Percentiles rank a stretch among this genome's conserved stretches.
Evolutionary conservation across 78 protist species (phyloP).

Genomic region (Chrysochromulina parva): DNA sequence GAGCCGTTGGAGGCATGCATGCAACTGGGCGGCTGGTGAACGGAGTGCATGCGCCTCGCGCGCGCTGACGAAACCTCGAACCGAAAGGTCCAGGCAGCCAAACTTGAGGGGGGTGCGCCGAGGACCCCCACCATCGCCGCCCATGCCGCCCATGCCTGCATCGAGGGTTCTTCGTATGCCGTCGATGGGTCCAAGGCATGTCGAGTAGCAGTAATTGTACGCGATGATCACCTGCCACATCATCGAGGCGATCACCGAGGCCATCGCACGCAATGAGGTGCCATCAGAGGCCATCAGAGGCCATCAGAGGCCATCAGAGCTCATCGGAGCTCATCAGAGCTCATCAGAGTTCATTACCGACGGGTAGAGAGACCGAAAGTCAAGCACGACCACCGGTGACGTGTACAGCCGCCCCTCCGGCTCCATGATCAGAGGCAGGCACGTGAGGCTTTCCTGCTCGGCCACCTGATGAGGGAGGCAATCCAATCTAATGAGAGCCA

Average conservation of each 20-base stretch:
- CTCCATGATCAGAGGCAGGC: conserved; percentile 90
- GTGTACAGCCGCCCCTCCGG: conserved; percentile 76
- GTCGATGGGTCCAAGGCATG: conserved; percentile 70
- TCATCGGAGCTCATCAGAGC: no score
- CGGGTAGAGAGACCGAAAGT: conserved; percentile 95
- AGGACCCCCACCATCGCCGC: no score
- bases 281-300: no score
- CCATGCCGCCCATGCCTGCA: no score
- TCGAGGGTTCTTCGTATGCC: background rate
- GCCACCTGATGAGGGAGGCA: background rate
- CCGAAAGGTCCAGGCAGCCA: background rate
- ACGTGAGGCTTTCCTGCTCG: conserved; percentile 68
- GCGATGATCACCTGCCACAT: conserved; percentile 80
- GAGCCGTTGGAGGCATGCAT: no score
- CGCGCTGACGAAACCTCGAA: background rate
- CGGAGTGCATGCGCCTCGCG: background rate
- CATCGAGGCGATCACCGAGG: no score
- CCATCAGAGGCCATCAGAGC: no score
- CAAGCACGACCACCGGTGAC: conserved; percentile 91
- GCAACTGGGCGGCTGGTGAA: no score
- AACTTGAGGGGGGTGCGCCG: background rate
- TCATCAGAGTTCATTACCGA: conserved; percentile 25
- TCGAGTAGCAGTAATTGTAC: conserved; percentile 91
- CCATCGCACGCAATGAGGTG: no score
- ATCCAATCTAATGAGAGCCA: no score